Conservation (phyloP, 2,329 filamentous ascomycete genomes). For the Diplocarpon rosae region DNA sequence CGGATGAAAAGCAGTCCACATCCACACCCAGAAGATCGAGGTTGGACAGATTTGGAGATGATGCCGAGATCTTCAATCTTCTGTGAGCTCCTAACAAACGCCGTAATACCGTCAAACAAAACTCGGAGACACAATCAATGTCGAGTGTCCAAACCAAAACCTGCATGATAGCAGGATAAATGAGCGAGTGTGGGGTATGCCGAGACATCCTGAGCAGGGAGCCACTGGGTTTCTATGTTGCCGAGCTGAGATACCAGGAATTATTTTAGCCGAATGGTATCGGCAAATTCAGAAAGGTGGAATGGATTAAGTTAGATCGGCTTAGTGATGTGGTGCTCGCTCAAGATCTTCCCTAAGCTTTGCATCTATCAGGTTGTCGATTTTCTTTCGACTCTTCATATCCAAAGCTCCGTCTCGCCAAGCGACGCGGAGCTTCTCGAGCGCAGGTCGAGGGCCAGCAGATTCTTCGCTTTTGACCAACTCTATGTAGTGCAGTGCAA, state of each 20-base stretch:
- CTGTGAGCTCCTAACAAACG: conserved; percentile 25
- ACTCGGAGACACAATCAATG: conserved; percentile 14
- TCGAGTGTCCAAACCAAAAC: conserved; percentile 13
- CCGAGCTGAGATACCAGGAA: neutral
- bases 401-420: conserved; percentile 44
- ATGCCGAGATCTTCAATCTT: conserved; percentile 25
- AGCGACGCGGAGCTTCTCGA: conserved; percentile 39
- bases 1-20: conserved; percentile 15
- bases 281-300: conserved; percentile 1
- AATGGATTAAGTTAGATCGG: conserved; percentile 14
- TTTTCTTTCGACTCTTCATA: conserved; percentile 44
- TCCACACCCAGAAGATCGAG: conserved; percentile 15
- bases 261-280: neutral
- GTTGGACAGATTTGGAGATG: conserved; percentile 15
- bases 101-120: conserved; percentile 25
- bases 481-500: conserved; percentile 44
- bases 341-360: conserved; percentile 42
- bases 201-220: conserved; percentile 5
- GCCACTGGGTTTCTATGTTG: neutral
- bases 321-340: conserved; percentile 19
- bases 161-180: conserved; percentile 15
- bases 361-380: conserved; percentile 39
- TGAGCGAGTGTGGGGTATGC: conserved; percentile 5
- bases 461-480: conserved; percentile 38
- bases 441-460: conserved; percentile 32